Evolutionary conservation across 1,284 basidiomycete genomes (phyloP).

Genomic region (Sporisorium graminicola): DNA sequence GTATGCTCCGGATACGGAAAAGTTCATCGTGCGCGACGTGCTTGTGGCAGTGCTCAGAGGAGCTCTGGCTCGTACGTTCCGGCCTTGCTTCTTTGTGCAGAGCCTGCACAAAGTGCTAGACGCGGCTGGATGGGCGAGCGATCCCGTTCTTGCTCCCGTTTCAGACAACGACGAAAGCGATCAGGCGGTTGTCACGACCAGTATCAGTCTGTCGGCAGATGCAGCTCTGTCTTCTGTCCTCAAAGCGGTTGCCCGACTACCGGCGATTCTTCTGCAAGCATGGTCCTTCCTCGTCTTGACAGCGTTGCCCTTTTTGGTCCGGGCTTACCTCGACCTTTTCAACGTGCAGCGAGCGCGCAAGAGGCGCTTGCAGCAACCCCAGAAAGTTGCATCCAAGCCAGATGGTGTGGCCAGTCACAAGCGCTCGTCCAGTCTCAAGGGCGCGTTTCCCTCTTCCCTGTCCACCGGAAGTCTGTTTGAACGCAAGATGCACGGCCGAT

Average conservation of each 20-base stretch:
- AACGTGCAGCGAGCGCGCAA: conserved; percentile 41
- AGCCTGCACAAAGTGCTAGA: conserved; percentile 48
- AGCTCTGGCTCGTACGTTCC: conserved; percentile 30
- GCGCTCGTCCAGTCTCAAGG: conserved; percentile 10
- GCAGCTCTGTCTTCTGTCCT: neutral
- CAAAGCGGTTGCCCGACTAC: conserved; percentile 18
- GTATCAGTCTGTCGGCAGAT: neutral
- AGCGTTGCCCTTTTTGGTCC: conserved; percentile 31
- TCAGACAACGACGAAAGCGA: neutral
- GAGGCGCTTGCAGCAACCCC: conserved; percentile 7
- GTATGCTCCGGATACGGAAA: conserved; percentile 47
- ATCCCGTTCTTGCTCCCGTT: conserved; percentile 7
- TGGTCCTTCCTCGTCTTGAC: conserved; percentile 35
- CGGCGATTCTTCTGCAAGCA: conserved; percentile 17
- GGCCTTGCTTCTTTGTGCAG: conserved; percentile 55
- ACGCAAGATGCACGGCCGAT: conserved; percentile 50
- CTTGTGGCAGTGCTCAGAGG: conserved; percentile 45
- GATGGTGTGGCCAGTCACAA: neutral
- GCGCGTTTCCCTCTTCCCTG: conserved; percentile 20
- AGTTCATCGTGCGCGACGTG: conserved; percentile 51
- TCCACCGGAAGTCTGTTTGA: conserved; percentile 39
- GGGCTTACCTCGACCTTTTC: conserved; percentile 45
- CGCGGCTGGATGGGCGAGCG: conserved; percentile 24
- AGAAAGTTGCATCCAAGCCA: neutral
- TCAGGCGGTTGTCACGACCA: neutral